Percentiles rank a stretch among this genome's conserved stretches.
Conservation (phyloP, 305 asterid species). For the Coffea humblotiana region DNA sequence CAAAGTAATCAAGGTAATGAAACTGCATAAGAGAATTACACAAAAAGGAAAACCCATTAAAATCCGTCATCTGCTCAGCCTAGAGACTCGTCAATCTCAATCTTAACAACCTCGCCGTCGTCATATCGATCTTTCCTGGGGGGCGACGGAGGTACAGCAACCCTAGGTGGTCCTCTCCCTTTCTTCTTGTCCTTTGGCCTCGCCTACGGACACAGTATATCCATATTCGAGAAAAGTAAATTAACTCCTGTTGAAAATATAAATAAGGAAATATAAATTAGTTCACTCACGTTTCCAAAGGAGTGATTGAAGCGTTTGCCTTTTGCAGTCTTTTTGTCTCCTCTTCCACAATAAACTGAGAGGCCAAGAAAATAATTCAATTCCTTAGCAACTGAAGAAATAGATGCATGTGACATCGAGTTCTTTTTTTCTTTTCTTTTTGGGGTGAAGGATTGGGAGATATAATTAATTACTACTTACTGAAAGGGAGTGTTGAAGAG, state of each 20-base stretch:
- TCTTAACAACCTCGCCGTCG: slow-evolving; percentile 69
- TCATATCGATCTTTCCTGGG: slow-evolving; percentile 90
- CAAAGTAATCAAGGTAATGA: background rate
- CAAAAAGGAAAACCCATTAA: slow-evolving; percentile 10
- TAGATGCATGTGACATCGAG: background rate
- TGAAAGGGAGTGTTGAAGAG: slow-evolving; percentile 45
- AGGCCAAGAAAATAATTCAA: slow-evolving; percentile 7
- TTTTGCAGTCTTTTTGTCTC: slow-evolving; percentile 89
- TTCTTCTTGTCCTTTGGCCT: slow-evolving; percentile 84
- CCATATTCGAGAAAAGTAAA: background rate
- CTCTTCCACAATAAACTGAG: slow-evolving; percentile 92
- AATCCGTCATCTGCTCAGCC: slow-evolving; percentile 19
- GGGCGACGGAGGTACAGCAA: slow-evolving; percentile 77
- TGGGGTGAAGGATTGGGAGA: too few species aligned
- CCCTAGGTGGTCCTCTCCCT: slow-evolving; percentile 99
- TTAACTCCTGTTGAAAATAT: background rate
- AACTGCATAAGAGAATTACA: background rate
- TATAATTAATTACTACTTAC: slow-evolving; percentile 35
- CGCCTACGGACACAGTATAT: slow-evolving; percentile 42
- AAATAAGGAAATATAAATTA: background rate
- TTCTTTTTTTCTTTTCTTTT: too few species aligned
- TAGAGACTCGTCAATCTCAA: slow-evolving; percentile 68
- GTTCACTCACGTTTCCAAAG: slow-evolving; percentile 73
- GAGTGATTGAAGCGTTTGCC: slow-evolving; percentile 97
- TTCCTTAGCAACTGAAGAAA: background rate